Percentiles rank a stretch among this genome's conserved stretches.
Conservation (phyloP, 352 stramenopile genomes). For the Elongisporangium prolatum region DNA sequence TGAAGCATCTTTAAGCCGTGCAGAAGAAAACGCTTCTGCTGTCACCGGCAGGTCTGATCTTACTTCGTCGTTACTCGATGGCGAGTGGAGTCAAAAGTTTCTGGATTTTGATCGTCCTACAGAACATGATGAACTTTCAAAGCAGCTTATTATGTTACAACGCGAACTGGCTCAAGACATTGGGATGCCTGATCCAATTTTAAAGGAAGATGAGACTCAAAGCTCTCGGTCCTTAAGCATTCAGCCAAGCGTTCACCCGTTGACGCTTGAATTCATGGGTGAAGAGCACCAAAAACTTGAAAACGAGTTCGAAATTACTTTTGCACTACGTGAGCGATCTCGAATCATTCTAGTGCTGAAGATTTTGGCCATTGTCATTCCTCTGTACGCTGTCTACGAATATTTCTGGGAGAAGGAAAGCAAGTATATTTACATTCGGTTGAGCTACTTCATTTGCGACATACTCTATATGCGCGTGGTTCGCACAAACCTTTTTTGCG, state of each 20-base stretch:
- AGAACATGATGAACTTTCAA: slow-evolving; percentile 76
- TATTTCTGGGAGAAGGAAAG: slow-evolving; percentile 54
- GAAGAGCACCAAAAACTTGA: slow-evolving; percentile 77
- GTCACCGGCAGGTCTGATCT: slow-evolving; percentile 30
- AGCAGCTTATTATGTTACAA: slow-evolving; percentile 64
- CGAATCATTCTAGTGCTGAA: slow-evolving; percentile 72
- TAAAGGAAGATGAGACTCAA: slow-evolving; percentile 63
- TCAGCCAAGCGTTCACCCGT: slow-evolving; percentile 63
- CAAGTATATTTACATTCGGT: slow-evolving; percentile 60
- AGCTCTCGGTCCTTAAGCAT: slow-evolving; percentile 55
- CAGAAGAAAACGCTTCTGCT: slow-evolving; percentile 19
- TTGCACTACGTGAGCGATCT: slow-evolving; percentile 58
- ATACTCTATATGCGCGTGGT: slow-evolving; percentile 67
- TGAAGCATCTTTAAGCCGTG: slow-evolving; percentile 19
- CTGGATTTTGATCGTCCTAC: slow-evolving; percentile 72
- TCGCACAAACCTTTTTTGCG: slow-evolving; percentile 61
- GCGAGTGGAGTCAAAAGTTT: slow-evolving; percentile 79
- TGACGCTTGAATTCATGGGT: slow-evolving; percentile 83
- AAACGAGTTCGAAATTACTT: slow-evolving; percentile 67
- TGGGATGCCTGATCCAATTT: slow-evolving; percentile 53
- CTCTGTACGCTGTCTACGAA: slow-evolving; percentile 69
- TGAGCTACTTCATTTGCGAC: slow-evolving; percentile 65
- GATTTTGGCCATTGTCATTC: slow-evolving; percentile 65
- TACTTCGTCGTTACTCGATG: slow-evolving; percentile 47
- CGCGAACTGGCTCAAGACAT: slow-evolving; percentile 72